Conservation (phyloP, 2,329 filamentous ascomycete genomes). For the Neofusicoccum sp. region DNA sequence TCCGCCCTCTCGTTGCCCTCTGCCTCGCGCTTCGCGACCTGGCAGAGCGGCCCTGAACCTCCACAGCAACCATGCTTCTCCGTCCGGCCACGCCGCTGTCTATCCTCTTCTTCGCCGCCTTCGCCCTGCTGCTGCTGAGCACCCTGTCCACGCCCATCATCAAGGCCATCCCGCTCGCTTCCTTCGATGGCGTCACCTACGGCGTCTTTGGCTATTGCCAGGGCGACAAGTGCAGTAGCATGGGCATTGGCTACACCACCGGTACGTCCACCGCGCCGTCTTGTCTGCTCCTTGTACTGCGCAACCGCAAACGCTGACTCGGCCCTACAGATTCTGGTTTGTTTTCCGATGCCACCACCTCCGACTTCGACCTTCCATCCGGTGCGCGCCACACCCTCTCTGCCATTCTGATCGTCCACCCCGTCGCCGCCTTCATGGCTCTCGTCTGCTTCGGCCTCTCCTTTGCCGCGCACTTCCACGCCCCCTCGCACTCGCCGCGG, state of each 20-base stretch:
- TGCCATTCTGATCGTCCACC: constrained; percentile 86
- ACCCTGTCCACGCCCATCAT: constrained; percentile 91
- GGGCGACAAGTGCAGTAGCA: constrained; percentile 61
- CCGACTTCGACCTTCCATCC: constrained; percentile 64
- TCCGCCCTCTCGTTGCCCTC: constrained; percentile 10
- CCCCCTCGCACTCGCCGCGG: constrained; percentile 82
- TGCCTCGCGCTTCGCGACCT: constrained; percentile 14
- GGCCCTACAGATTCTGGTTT: constrained; percentile 39
- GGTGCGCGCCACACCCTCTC: constrained; percentile 69
- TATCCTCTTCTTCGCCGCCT: constrained; percentile 79
- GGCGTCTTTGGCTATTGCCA: constrained; percentile 91
- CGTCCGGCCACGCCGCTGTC: constrained; percentile 90
- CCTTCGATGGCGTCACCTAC: constrained; percentile 73
- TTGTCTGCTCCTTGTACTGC: not conserved
- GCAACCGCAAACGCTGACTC: not conserved
- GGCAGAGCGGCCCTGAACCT: constrained; percentile 14
- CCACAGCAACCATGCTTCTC: constrained; percentile 61
- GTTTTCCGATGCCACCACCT: constrained; percentile 44
- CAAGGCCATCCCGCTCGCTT: constrained; percentile 77
- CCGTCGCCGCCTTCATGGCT: constrained; percentile 81
- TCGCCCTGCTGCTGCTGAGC: constrained; percentile 79
- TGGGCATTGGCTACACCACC: constrained; percentile 82
- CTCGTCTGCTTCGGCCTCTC: constrained; percentile 82
- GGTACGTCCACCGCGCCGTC: constrained; percentile 54
- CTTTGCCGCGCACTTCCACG: constrained; percentile 78